Evolutionary conservation across 305 asterid species (phyloP).

Genomic region (Fraxinus platypoda): DNA sequence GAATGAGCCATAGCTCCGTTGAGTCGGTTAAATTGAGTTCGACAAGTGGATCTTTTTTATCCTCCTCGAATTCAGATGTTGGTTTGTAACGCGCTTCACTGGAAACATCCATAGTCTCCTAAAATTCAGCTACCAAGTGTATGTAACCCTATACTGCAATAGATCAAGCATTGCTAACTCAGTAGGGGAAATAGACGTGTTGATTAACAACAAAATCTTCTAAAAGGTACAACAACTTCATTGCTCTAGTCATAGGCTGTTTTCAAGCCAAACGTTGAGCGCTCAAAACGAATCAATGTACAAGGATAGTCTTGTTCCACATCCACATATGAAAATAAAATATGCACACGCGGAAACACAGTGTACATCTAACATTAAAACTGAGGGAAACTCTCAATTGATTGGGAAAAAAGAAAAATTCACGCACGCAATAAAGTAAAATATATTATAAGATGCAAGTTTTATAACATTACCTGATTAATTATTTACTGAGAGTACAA

Average conservation of each 20-base stretch:
- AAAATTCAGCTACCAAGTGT: slow-evolving; percentile 5
- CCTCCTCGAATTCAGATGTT: slow-evolving; percentile 47
- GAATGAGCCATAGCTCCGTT: slow-evolving; percentile 79
- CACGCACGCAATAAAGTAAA: neutral
- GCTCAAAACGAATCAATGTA: neutral
- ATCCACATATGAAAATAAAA: neutral
- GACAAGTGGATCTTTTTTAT: slow-evolving; percentile 48
- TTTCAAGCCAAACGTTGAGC: neutral
- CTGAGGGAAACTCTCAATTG: neutral
- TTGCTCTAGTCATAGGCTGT: neutral
- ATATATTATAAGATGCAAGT: neutral
- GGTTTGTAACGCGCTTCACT: slow-evolving; percentile 35
- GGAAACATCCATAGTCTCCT: slow-evolving; percentile 26
- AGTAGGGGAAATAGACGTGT: neutral
- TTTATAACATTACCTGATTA: neutral
- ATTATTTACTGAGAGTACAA: neutral
- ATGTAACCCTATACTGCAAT: neutral
- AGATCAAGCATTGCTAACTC: neutral
- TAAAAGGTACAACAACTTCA: neutral
- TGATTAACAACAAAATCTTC: neutral
- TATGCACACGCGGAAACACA: neutral
- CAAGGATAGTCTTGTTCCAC: neutral
- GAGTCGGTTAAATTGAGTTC: slow-evolving; percentile 51
- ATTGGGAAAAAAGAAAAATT: neutral
- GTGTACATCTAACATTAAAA: neutral